These are phyloP conservation scores for Aspergillus affinis DNA, from an alignment of 495 filamentous ascomycete species.

Conservation along the genomic window DNA sequence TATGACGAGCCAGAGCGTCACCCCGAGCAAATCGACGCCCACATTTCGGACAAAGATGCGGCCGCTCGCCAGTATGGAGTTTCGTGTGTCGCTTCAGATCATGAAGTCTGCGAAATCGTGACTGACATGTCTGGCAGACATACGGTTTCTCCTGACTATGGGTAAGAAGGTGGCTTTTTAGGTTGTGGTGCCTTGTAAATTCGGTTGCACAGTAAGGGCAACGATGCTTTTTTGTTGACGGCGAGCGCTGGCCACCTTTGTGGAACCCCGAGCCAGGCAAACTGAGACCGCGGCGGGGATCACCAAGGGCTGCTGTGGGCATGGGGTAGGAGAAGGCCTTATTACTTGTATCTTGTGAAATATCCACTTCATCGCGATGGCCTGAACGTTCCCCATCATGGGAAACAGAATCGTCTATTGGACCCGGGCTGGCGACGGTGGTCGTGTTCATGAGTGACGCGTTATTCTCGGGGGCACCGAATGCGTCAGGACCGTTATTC, in stretches of 20 bases:
- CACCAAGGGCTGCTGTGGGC: slow-evolving; percentile 43
- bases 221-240: slow-evolving; percentile 85
- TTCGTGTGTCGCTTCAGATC: slow-evolving; percentile 96
- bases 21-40: slow-evolving; percentile 92
- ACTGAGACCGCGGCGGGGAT: slow-evolving; percentile 67
- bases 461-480: slow-evolving; percentile 32
- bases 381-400: slow-evolving; percentile 44
- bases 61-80: slow-evolving; percentile 93
- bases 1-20: slow-evolving; percentile 91
- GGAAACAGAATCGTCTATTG: slow-evolving; percentile 44
- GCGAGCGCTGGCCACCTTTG: slow-evolving; percentile 64
- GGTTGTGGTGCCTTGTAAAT: slow-evolving; percentile 96
- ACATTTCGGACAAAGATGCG: slow-evolving; percentile 91
- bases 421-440: slow-evolving; percentile 48
- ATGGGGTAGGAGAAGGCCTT: slow-evolving; percentile 56
- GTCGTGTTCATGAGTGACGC: slow-evolving; percentile 40
- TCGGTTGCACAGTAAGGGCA: slow-evolving; percentile 95
- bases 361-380: slow-evolving; percentile 36
- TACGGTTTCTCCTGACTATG: slow-evolving; percentile 99
- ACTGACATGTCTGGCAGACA: slow-evolving; percentile 82
- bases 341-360: slow-evolving; percentile 46
- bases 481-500: slow-evolving; percentile 30
- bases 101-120: slow-evolving; percentile 88
- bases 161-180: slow-evolving; percentile 97
- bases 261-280: slow-evolving; percentile 66